Conservation (phyloP, 2,329 filamentous ascomycete species). For the Pseudogymnoascus sp. region DNA sequence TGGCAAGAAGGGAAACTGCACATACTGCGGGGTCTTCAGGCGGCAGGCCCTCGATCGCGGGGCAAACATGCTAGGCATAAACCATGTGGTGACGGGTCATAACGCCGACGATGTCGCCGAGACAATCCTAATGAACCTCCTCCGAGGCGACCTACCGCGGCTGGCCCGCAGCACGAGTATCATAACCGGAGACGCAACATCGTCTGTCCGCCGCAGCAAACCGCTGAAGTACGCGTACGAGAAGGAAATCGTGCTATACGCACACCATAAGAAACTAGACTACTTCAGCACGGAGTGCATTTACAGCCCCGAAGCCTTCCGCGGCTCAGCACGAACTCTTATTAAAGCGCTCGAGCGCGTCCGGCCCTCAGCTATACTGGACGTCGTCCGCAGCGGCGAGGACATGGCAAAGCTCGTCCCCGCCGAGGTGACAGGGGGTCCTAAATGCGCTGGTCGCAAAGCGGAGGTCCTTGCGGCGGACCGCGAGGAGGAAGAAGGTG, state of each 20-base stretch:
- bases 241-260: constrained; percentile 97
- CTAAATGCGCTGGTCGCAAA: constrained; percentile 37
- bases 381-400: constrained; percentile 89
- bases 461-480: constrained; percentile 26
- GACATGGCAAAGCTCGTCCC: constrained; percentile 90
- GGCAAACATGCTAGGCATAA: constrained; percentile 76
- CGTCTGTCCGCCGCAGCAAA: constrained; percentile 90
- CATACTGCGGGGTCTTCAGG: constrained; percentile 94
- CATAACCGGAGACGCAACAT: constrained; percentile 66
- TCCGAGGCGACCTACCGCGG: constrained; percentile 81
- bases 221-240: constrained; percentile 97
- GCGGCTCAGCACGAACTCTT: constrained; percentile 79
- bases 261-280: constrained; percentile 90
- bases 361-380: constrained; percentile 84
- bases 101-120: constrained; percentile 97
- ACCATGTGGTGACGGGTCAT: constrained; percentile 92
- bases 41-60: constrained; percentile 90
- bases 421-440: constrained; percentile 40
- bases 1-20: constrained; percentile 97
- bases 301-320: constrained; percentile 93
- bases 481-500: constrained; percentile 42
- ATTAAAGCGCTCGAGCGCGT: constrained; percentile 96
- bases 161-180: constrained; percentile 86
- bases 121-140: constrained; percentile 93
- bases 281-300: constrained; percentile 99